Percentiles rank a stretch among this genome's conserved stretches.
Conservation (phyloP, 768 basidiomycete genomes). For the Suillus discolor region DNA sequence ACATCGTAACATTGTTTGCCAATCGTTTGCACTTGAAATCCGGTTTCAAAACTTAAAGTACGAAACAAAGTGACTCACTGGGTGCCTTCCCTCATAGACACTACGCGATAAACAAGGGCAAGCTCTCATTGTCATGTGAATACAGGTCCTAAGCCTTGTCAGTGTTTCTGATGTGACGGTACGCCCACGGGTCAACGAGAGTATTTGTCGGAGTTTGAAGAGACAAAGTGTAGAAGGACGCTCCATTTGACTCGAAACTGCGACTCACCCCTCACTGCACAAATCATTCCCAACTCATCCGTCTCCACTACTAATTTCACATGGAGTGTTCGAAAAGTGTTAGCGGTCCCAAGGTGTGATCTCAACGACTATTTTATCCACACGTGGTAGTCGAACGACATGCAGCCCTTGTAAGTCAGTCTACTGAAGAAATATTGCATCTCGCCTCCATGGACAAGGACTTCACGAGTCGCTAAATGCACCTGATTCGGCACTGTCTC, state of each 20-base stretch:
- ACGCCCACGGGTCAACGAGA: too few species aligned
- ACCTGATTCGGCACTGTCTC: slow-evolving; percentile 86
- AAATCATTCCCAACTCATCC: not conserved
- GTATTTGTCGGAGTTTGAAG: too few species aligned
- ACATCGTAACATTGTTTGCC: not conserved
- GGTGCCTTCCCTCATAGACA: not conserved
- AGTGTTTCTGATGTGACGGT: too few species aligned
- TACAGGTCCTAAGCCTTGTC: too few species aligned
- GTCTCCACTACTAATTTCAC: not conserved
- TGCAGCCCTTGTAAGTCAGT: not conserved
- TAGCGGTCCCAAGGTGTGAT: not conserved
- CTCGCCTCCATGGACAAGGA: not conserved
- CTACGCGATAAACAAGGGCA: not conserved
- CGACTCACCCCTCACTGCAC: not conserved
- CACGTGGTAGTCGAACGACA: not conserved
- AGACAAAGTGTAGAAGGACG: too few species aligned
- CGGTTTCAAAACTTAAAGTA: not conserved
- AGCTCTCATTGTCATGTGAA: not conserved
- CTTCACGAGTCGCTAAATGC: not conserved
- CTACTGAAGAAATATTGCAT: not conserved
- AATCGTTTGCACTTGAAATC: not conserved
- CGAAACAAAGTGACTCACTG: not conserved
- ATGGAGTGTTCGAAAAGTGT: not conserved
- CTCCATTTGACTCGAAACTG: too few species aligned
- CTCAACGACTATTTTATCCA: not conserved